These are phyloP conservation scores for Termitomyces sp. DNA, from an alignment of 768 basidiomycete genomes.

Conservation along the genomic window DNA sequence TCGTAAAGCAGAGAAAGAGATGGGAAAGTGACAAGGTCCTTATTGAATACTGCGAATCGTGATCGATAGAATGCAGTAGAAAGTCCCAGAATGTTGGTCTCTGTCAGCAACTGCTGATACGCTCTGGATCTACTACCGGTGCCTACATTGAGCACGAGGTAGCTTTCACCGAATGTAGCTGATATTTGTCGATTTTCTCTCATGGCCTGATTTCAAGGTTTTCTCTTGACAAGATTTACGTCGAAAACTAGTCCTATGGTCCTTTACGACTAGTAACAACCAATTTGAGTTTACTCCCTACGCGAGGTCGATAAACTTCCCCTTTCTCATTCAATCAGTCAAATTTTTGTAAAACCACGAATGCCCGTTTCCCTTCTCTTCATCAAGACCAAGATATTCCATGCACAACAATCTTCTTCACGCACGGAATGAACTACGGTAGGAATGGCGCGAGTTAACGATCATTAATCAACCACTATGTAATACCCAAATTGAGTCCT, in stretches of 20 bases:
- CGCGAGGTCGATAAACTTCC: background rate
- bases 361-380: background rate
- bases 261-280: too few species aligned
- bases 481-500: background rate
- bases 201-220: background rate
- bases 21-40: background rate
- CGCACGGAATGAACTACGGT: too few species aligned
- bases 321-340: background rate
- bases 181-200: background rate
- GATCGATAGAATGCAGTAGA: background rate
- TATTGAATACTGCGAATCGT: background rate
- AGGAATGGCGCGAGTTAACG: too few species aligned
- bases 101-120: constrained; percentile 2
- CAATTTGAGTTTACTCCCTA: too few species aligned
- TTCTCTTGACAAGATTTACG: background rate
- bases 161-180: background rate
- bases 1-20: background rate
- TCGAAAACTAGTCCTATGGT: background rate
- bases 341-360: background rate
- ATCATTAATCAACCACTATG: background rate
- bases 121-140: background rate
- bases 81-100: constrained; percentile 6
- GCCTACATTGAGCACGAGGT: background rate
- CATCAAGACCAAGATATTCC: background rate
- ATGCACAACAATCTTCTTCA: too few species aligned